Conservation (phyloP, 2,329 filamentous ascomycete species). For the Elsinoe arachidis region DNA sequence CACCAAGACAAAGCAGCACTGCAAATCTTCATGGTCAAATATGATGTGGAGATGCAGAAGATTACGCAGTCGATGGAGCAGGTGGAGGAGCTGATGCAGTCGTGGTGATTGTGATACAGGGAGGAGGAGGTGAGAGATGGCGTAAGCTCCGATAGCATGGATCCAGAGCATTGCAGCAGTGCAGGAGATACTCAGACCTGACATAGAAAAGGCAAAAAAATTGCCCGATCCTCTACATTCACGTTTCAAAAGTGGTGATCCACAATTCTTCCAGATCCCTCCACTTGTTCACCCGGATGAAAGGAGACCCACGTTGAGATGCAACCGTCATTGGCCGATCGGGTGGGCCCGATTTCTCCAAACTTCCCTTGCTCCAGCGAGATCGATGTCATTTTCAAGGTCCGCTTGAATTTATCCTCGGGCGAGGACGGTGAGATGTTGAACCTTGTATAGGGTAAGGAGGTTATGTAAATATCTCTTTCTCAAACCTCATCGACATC, state of each 20-base stretch:
- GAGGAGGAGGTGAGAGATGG: too few species aligned
- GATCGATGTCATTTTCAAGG: slow-evolving; percentile 3
- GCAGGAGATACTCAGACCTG: too few species aligned
- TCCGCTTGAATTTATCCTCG: slow-evolving; percentile 1
- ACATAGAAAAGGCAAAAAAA: too few species aligned
- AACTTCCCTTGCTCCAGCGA: slow-evolving; percentile 3
- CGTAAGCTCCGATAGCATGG: not conserved
- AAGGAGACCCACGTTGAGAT: slow-evolving; percentile 7
- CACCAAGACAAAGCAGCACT: too few species aligned
- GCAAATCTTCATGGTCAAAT: too few species aligned
- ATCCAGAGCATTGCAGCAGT: too few species aligned
- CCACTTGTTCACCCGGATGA: slow-evolving; percentile 5
- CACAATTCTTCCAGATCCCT: not conserved
- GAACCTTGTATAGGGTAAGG: slow-evolving; percentile 1
- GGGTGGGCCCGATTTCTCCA: slow-evolving; percentile 3
- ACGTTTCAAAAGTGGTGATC: not conserved
- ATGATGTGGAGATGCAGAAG: too few species aligned
- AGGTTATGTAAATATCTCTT: not conserved
- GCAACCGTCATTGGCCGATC: slow-evolving; percentile 6
- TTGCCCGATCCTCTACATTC: not conserved
- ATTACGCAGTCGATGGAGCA: too few species aligned
- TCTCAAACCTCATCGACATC: not conserved
- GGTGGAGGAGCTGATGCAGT: too few species aligned
- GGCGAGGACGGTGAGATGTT: not conserved
- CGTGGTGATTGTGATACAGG: too few species aligned